phyloP scores from a whole-genome alignment of 2,329 filamentous ascomycete genomes.

The Botrytis galanthina region DNA sequence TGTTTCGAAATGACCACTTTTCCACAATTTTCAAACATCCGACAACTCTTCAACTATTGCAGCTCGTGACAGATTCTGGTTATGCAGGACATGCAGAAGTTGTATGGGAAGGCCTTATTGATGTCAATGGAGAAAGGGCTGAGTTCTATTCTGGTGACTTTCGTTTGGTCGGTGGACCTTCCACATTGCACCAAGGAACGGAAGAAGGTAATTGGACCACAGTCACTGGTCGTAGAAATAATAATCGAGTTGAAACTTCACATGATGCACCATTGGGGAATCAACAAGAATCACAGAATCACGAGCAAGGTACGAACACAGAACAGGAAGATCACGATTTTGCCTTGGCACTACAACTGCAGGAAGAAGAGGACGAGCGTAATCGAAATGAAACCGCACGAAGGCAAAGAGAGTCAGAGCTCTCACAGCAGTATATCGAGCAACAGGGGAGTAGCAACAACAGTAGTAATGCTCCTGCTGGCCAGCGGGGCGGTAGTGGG shows the following conservation, averaged over 20 bases:
- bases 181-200: constrained; percentile 19
- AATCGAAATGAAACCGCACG: constrained; percentile 62
- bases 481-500: constrained; percentile 33
- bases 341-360: constrained; percentile 84
- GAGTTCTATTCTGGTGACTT: constrained; percentile 93
- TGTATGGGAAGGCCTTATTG: constrained; percentile 91
- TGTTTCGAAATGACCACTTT: constrained; percentile 98
- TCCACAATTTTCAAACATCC: constrained; percentile 91
- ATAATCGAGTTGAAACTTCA: constrained; percentile 5
- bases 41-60: constrained; percentile 69
- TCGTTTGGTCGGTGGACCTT: constrained; percentile 67
- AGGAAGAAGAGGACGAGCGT: constrained; percentile 88
- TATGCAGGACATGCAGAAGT: constrained; percentile 86
- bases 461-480: constrained; percentile 32
- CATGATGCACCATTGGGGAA: constrained; percentile 9
- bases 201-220: constrained; percentile 30
- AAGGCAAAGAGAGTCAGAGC: constrained; percentile 61
- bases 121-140: constrained; percentile 78
- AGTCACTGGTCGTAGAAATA: constrained; percentile 21
- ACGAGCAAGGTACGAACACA: constrained; percentile 37
- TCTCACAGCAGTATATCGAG: constrained; percentile 70
- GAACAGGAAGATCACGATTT: constrained; percentile 80
- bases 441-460: constrained; percentile 52
- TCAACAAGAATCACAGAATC: constrained; percentile 14
- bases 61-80: constrained; percentile 88